Conservation (phyloP, 768 basidiomycete genomes). For the Trametes cinnabarina region DNA sequence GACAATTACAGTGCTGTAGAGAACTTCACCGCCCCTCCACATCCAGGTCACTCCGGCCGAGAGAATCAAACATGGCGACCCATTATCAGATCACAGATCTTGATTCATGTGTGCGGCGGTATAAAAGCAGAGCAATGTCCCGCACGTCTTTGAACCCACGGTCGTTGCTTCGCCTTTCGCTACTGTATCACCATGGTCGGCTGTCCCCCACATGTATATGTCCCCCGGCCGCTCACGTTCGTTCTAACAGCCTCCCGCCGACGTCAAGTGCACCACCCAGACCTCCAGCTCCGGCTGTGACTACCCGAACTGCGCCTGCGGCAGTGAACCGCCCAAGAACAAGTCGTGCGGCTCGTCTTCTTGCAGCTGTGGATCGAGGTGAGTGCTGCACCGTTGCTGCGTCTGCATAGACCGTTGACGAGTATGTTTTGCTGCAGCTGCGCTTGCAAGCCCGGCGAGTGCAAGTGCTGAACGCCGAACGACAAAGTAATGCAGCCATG, state of each 20-base stretch:
- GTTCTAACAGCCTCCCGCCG: slow-evolving; percentile 12
- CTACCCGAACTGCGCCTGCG: slow-evolving; percentile 34
- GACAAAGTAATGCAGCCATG: neutral
- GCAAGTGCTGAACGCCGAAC: slow-evolving; percentile 18
- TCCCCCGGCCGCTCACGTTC: too few species aligned
- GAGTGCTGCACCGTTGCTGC: neutral
- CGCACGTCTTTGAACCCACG: neutral
- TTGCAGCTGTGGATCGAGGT: slow-evolving; percentile 16
- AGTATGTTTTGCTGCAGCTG: slow-evolving; percentile 17
- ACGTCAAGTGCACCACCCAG: slow-evolving; percentile 23
- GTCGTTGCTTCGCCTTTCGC: neutral
- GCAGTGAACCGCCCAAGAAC: slow-evolving; percentile 36
- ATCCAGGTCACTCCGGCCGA: neutral
- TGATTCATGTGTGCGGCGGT: neutral
- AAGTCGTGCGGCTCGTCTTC: slow-evolving; percentile 17
- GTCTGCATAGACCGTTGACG: neutral
- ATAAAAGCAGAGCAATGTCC: neutral
- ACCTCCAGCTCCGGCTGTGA: slow-evolving; percentile 25
- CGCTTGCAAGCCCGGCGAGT: slow-evolving; percentile 20
- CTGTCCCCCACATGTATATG: neutral
- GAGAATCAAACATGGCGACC: neutral
- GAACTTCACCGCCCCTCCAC: neutral
- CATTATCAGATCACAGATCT: slow-evolving; percentile 14
- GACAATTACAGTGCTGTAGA: slow-evolving; percentile 41
- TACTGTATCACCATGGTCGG: slow-evolving; percentile 4